Evolutionary conservation across 257 asterid species (phyloP).

Genomic region (Rehmannia glutinosa): DNA sequence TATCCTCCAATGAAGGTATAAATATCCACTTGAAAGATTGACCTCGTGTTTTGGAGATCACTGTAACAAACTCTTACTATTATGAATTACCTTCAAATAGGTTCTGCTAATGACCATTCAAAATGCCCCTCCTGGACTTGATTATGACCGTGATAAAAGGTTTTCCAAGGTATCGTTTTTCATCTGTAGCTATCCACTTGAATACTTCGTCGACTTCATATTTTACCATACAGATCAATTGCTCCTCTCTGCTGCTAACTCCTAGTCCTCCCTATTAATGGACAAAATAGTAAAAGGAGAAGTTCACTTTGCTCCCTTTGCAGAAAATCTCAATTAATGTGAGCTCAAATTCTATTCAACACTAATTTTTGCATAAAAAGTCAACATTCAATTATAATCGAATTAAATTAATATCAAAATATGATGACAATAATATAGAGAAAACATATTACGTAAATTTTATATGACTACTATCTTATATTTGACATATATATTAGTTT

Average conservation of each 20-base stretch:
- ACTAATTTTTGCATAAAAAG: no score
- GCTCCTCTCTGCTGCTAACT: not conserved
- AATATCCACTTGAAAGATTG: conserved; percentile 12
- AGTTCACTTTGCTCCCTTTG: not conserved
- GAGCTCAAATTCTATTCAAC: no score
- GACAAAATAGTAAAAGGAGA: not conserved
- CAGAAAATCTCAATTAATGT: not conserved
- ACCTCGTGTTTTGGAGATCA: conserved; percentile 5
- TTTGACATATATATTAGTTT: no score
- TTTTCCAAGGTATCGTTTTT: conserved; percentile 69
- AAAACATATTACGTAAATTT: no score
- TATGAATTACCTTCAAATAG: conserved; percentile 34
- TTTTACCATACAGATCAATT: not conserved
- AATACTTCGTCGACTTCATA: not conserved
- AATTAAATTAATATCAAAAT: no score
- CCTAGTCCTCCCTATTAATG: not conserved
- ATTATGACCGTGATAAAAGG: conserved; percentile 96
- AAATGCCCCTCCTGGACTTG: conserved; percentile 99
- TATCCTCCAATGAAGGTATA: conserved; percentile 99
- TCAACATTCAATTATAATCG: no score
- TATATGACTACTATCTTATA: no score
- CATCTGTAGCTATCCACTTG: not conserved
- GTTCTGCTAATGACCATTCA: conserved; percentile 98
- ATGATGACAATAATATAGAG: no score
- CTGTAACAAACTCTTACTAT: not conserved